These are phyloP conservation scores for Taphrina deformans DNA, from an alignment of 1,139 yeast species.

Conservation along the genomic window DNA sequence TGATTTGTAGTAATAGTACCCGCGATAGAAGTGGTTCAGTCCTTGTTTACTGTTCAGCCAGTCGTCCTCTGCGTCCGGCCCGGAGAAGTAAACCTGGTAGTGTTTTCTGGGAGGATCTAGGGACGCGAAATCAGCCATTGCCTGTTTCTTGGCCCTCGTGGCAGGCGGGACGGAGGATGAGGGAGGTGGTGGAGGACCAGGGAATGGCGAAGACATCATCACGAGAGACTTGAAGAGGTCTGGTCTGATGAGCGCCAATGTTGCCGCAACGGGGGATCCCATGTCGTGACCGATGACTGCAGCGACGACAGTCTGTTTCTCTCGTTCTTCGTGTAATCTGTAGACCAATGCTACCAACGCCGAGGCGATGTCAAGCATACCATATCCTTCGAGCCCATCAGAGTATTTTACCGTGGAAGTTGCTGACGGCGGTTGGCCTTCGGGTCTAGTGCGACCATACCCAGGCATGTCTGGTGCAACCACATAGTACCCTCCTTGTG, in stretches of 20 bases:
- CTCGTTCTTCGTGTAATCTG: neutral
- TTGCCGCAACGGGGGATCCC: constrained; percentile 21
- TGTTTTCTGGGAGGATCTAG: constrained; percentile 16
- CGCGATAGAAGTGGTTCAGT: neutral
- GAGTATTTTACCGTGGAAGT: neutral
- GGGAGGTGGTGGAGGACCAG: constrained; percentile 17
- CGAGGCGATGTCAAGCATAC: constrained; percentile 1
- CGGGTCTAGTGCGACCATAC: constrained; percentile 14
- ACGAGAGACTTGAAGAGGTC: constrained; percentile 13
- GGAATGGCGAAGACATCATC: constrained; percentile 21
- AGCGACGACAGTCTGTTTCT: neutral
- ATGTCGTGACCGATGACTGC: constrained; percentile 27
- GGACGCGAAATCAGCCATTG: neutral
- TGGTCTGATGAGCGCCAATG: constrained; percentile 15
- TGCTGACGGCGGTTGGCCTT: neutral
- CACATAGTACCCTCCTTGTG: constrained; percentile 16
- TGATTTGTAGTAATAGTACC: constrained; percentile 29
- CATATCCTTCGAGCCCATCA: constrained; percentile 11
- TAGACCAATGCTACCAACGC: constrained; percentile 3
- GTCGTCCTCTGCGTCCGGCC: neutral
- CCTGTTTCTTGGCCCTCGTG: neutral
- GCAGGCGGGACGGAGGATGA: neutral
- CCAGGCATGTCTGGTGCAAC: constrained; percentile 25
- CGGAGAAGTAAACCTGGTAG: constrained; percentile 22
- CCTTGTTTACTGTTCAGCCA: constrained; percentile 5